phyloP scores from a whole-genome alignment of 2,329 filamentous ascomycete species.

The Claviceps sp. region DNA sequence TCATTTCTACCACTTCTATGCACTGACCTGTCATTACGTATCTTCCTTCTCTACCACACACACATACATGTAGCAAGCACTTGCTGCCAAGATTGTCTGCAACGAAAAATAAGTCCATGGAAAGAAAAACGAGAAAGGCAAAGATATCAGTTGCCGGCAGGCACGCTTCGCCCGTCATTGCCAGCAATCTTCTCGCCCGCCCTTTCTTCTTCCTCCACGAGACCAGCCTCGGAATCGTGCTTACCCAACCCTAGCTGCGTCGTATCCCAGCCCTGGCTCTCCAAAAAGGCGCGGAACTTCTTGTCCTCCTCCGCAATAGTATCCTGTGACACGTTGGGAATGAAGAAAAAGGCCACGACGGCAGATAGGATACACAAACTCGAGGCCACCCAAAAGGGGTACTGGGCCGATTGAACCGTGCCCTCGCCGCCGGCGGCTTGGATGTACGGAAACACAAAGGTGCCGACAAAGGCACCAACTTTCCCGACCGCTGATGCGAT shows the following conservation, averaged over 20 bases:
- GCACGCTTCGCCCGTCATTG: not conserved
- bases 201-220: not conserved
- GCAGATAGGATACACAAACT: slow-evolving; percentile 66
- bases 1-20: too few relatives aligned
- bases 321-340: slow-evolving; percentile 73
- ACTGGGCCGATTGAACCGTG: slow-evolving; percentile 52
- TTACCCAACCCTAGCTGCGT: slow-evolving; percentile 28
- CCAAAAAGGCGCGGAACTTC: slow-evolving; percentile 61
- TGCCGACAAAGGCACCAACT: slow-evolving; percentile 74
- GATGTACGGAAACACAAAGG: slow-evolving; percentile 55
- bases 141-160: not conserved
- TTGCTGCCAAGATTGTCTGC: too few relatives aligned
- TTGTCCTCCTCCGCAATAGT: slow-evolving; percentile 70
- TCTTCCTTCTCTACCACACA: too few relatives aligned
- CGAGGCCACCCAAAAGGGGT: slow-evolving; percentile 81
- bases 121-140: not conserved
- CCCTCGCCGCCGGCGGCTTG: slow-evolving; percentile 35
- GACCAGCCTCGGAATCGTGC: not conserved
- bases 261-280: slow-evolving; percentile 64
- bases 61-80: too few relatives aligned
- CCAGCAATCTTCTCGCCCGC: not conserved
- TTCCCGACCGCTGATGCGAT: slow-evolving; percentile 63
- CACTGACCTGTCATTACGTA: too few relatives aligned
- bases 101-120: too few relatives aligned
- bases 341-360: slow-evolving; percentile 38